Evolutionary conservation across 768 basidiomycete genomes (phyloP).

Genomic region (Lentinula sp.): DNA sequence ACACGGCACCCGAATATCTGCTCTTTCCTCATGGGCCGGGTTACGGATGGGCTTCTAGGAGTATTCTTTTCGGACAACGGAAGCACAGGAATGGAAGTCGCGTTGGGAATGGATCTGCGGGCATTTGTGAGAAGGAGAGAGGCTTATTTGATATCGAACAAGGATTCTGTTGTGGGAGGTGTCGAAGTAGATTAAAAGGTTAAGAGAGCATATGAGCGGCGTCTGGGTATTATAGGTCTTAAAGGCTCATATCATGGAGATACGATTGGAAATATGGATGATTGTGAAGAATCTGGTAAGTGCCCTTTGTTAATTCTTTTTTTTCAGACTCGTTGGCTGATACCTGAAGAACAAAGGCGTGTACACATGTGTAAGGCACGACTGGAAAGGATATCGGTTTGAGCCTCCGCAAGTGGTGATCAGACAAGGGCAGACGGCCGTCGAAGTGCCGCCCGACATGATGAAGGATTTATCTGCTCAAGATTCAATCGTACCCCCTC

Average conservation of each 20-base stretch:
- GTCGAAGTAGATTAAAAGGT: constrained; percentile 13
- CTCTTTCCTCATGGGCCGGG: constrained; percentile 67
- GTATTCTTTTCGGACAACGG: constrained; percentile 95
- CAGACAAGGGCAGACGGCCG: constrained; percentile 46
- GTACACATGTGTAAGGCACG: constrained; percentile 95
- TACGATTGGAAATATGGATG: constrained; percentile 97
- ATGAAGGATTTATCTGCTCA: background rate
- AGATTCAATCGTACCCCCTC: constrained; percentile 23
- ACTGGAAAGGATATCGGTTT: constrained; percentile 89
- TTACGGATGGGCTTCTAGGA: constrained; percentile 82
- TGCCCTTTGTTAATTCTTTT: background rate
- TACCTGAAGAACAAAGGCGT: constrained; percentile 33
- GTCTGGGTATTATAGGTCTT: constrained; percentile 75
- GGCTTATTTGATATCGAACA: background rate
- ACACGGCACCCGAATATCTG: constrained; percentile 75
- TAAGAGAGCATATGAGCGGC: constrained; percentile 28
- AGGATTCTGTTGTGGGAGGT: background rate
- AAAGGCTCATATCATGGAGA: constrained; percentile 96
- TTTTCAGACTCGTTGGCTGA: background rate
- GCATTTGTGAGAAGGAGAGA: constrained; percentile 45
- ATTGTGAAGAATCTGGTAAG: constrained; percentile 62
- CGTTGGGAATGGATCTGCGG: constrained; percentile 91
- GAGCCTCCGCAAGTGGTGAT: constrained; percentile 79
- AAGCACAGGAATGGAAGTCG: constrained; percentile 96
- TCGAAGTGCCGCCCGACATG: constrained; percentile 41